Conservation (phyloP, 1,284 basidiomycete species). For the Rhodotorula sp. region DNA sequence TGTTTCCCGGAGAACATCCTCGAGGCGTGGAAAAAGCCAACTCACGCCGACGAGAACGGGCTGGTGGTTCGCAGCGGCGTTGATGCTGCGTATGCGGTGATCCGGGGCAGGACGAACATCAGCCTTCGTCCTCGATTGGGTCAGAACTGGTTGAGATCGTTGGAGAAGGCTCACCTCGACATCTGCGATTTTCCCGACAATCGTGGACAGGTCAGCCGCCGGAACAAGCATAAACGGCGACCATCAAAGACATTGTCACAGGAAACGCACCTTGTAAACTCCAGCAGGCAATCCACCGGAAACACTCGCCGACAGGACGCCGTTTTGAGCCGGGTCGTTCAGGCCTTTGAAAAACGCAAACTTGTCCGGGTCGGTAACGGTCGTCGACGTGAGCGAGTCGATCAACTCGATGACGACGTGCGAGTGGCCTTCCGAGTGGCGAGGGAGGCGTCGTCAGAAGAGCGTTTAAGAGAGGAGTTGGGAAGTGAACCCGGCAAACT, state of each 20-base stretch:
- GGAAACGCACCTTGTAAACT: slow-evolving; percentile 52
- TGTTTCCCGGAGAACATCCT: no score
- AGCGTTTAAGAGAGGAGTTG: not conserved
- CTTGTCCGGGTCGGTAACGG: slow-evolving; percentile 56
- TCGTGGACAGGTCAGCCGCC: no score
- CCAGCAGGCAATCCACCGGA: slow-evolving; percentile 61
- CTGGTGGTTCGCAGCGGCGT: slow-evolving; percentile 62
- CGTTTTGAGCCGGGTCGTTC: slow-evolving; percentile 51
- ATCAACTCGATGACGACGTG: slow-evolving; percentile 64
- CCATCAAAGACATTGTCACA: not conserved
- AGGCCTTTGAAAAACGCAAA: slow-evolving; percentile 55
- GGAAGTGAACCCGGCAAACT: not conserved
- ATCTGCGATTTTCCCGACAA: no score
- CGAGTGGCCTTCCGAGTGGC: slow-evolving; percentile 59
- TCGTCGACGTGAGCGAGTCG: slow-evolving; percentile 55
- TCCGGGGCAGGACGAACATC: slow-evolving; percentile 1
- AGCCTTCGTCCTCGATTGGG: slow-evolving; percentile 11
- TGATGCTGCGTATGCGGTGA: slow-evolving; percentile 38
- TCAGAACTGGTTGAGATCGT: no score
- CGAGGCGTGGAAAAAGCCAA: not conserved
- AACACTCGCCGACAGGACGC: slow-evolving; percentile 58
- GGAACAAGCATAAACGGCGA: no score
- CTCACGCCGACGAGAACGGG: slow-evolving; percentile 50
- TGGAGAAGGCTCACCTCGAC: not conserved
- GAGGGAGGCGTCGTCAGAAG: no score